phyloP scores from a whole-genome alignment of 1,139 yeast genomes.

The Suhomyces choctaworum region DNA sequence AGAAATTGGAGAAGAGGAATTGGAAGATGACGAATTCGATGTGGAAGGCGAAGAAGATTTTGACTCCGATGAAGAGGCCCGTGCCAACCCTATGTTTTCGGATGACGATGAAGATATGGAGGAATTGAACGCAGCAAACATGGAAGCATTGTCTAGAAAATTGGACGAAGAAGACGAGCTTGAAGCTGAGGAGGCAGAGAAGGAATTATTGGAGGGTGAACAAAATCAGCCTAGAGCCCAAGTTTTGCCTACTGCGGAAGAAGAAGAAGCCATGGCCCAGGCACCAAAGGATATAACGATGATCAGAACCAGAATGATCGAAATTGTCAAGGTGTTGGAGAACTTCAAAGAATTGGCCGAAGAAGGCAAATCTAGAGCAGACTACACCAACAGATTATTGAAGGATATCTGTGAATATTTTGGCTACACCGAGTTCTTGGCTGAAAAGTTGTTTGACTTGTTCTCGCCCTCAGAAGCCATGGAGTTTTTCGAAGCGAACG shows the following conservation, averaged over 20 bases:
- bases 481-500: constrained; percentile 98
- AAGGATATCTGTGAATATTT: constrained; percentile 90
- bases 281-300: constrained; percentile 76
- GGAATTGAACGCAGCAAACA: constrained; percentile 78
- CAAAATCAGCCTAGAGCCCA: constrained; percentile 69
- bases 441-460: constrained; percentile 86
- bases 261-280: constrained; percentile 49
- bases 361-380: constrained; percentile 82
- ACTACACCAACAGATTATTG: constrained; percentile 72
- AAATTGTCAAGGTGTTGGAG: constrained; percentile 92
- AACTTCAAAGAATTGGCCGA: constrained; percentile 84
- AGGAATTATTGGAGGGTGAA: constrained; percentile 59
- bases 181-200: constrained; percentile 79
- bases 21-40: constrained; percentile 40
- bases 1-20: constrained; percentile 35
- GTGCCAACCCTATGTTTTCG: constrained; percentile 78
- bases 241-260: constrained; percentile 63
- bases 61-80: constrained; percentile 56
- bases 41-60: constrained; percentile 46
- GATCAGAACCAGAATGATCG: constrained; percentile 91
- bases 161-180: constrained; percentile 70
- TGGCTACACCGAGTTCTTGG: constrained; percentile 94
- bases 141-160: constrained; percentile 73
- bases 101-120: constrained; percentile 84
- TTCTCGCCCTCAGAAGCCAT: constrained; percentile 95